Conservation (phyloP, 371 early-diverging fungal species). For the Mucor velutinosus region DNA sequence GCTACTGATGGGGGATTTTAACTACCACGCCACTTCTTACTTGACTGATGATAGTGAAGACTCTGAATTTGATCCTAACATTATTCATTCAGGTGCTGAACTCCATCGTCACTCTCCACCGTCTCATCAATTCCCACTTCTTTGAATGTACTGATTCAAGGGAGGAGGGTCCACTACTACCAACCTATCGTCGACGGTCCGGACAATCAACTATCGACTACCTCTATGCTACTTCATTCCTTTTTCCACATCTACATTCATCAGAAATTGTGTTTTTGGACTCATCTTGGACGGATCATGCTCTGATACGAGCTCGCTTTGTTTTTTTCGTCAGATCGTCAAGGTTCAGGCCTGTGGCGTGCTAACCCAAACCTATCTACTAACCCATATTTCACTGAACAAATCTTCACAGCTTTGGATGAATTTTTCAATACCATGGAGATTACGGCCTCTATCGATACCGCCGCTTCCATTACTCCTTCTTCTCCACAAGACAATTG, state of each 20-base stretch:
- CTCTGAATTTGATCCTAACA: too few relatives aligned
- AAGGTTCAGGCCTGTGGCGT: not conserved
- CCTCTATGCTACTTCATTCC: not conserved
- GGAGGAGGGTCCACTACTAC: not conserved
- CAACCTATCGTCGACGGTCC: not conserved
- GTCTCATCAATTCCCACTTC: not conserved
- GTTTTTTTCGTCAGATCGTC: not conserved
- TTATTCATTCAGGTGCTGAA: too few relatives aligned
- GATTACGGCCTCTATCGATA: not conserved
- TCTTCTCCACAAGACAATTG: too few relatives aligned
- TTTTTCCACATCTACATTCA: not conserved
- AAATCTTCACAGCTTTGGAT: not conserved
- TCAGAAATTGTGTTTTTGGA: not conserved
- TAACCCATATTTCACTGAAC: not conserved
- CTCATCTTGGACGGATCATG: slow-evolving; percentile 8
- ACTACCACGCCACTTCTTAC: too few relatives aligned
- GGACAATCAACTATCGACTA: not conserved
- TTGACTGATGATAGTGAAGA: too few relatives aligned
- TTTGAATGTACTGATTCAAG: not conserved
- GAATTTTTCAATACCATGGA: not conserved
- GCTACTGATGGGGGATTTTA: too few relatives aligned
- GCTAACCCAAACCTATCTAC: not conserved
- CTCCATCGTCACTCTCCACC: not conserved
- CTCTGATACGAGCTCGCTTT: not conserved
- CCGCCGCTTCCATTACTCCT: not conserved